These are phyloP conservation scores for Pseudogymnoascus sp. DNA, from an alignment of 2,329 filamentous ascomycete genomes.

Conservation along the genomic window DNA sequence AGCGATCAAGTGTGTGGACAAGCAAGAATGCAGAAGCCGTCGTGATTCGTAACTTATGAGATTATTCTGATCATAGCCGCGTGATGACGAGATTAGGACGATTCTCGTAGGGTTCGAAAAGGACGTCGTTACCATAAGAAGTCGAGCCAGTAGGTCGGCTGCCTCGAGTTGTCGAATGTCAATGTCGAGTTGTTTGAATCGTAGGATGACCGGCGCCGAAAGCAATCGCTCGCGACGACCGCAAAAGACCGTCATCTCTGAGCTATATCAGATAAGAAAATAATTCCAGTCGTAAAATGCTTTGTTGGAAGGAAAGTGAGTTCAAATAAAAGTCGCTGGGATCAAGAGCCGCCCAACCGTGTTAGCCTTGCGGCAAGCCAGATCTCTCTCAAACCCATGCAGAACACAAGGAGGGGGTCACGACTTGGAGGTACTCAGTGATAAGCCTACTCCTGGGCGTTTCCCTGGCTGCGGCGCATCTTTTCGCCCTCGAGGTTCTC, in stretches of 20 bases:
- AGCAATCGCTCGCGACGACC: constrained; percentile 2
- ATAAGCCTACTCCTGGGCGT: constrained; percentile 28
- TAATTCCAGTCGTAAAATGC: constrained; percentile 26
- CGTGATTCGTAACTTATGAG: constrained; percentile 28
- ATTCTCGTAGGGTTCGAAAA: constrained; percentile 30
- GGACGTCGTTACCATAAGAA: constrained; percentile 28
- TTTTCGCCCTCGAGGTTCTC: constrained; percentile 99
- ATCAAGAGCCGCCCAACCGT: constrained; percentile 39
- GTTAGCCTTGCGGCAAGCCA: constrained; percentile 57
- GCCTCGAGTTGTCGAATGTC: constrained; percentile 14
- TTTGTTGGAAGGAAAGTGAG: constrained; percentile 31
- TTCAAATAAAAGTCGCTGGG: constrained; percentile 26
- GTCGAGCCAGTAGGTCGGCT: constrained; percentile 30
- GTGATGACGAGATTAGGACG: constrained; percentile 33
- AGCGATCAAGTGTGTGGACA: not conserved
- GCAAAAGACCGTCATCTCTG: constrained; percentile 8
- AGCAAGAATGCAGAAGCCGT: constrained; percentile 11
- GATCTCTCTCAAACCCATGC: constrained; percentile 46
- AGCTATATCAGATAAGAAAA: constrained; percentile 11
- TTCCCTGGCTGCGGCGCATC: constrained; percentile 85
- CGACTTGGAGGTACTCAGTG: constrained; percentile 43
- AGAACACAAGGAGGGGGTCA: constrained; percentile 34
- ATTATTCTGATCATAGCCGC: constrained; percentile 30
- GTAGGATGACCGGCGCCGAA: constrained; percentile 22
- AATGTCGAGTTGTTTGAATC: constrained; percentile 29